Evolutionary conservation across 1,284 basidiomycete species (phyloP).

Genomic region (Ustilago nuda): DNA sequence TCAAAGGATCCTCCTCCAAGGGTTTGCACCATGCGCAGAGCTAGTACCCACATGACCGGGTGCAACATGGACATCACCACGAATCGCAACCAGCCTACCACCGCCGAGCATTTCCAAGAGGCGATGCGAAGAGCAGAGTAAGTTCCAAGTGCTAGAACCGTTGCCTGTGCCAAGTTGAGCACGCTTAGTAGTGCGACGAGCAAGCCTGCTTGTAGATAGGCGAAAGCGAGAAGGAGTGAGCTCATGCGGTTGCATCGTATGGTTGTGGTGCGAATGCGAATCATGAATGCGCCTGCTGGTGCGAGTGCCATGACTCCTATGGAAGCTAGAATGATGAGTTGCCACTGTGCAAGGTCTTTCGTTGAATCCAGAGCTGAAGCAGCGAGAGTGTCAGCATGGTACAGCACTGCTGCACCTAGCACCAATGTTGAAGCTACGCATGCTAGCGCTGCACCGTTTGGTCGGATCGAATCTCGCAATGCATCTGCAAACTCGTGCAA

Average conservation of each 20-base stretch:
- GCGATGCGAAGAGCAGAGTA: slow-evolving; percentile 23
- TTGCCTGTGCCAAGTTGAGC: slow-evolving; percentile 60
- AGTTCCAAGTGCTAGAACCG: slow-evolving; percentile 22
- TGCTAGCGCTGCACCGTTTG: slow-evolving; percentile 14
- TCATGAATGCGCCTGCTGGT: not conserved
- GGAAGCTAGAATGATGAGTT: not conserved
- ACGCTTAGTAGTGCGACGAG: slow-evolving; percentile 54
- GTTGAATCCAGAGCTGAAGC: not conserved
- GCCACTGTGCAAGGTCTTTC: not conserved
- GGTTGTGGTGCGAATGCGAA: slow-evolving; percentile 13
- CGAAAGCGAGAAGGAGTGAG: slow-evolving; percentile 54
- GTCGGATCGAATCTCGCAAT: slow-evolving; percentile 30
- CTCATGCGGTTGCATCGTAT: slow-evolving; percentile 26
- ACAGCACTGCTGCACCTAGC: slow-evolving; percentile 6
- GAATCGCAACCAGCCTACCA: not conserved
- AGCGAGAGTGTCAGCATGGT: slow-evolving; percentile 3
- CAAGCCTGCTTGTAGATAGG: slow-evolving; percentile 60
- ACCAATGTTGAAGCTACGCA: slow-evolving; percentile 18
- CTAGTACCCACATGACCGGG: slow-evolving; percentile 13
- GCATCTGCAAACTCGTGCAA: slow-evolving; percentile 8
- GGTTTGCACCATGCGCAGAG: not conserved
- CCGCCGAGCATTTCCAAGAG: not conserved
- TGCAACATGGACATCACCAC: slow-evolving; percentile 13
- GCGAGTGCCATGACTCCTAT: slow-evolving; percentile 6
- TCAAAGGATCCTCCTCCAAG: not conserved